phyloP scores from a whole-genome alignment of 768 basidiomycete species.

The Pseudohyphozyma bogoriensis region DNA sequence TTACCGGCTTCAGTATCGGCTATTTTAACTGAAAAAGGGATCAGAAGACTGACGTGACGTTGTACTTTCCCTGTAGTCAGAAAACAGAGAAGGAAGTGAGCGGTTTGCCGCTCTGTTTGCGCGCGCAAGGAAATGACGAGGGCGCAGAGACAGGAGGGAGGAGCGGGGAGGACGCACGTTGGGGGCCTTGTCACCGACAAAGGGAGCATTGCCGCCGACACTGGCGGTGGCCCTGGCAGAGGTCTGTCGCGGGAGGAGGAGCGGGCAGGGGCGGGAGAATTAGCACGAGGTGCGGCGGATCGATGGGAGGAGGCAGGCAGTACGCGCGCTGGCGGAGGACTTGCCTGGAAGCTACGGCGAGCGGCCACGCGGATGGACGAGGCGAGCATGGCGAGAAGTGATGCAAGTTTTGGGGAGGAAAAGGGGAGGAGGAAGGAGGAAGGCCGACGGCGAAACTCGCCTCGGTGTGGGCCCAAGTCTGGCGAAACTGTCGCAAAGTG shows the following conservation, averaged over 20 bases:
- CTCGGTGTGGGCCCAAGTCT: neutral
- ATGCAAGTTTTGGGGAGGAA: neutral
- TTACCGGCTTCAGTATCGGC: no score
- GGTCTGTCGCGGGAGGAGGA: neutral
- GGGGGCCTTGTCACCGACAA: neutral
- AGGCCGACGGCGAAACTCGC: neutral
- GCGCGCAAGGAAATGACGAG: neutral
- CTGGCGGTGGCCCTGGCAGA: neutral
- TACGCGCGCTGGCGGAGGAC: no score
- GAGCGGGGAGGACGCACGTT: neutral
- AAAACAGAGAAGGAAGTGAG: neutral
- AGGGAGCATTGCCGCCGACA: neutral
- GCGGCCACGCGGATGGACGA: neutral
- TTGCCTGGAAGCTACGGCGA: neutral
- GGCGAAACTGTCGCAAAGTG: neutral
- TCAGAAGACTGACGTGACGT: slow-evolving; percentile 39
- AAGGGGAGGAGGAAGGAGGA: neutral
- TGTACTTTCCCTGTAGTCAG: slow-evolving; percentile 10
- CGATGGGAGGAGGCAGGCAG: no score
- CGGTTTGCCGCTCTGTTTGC: neutral
- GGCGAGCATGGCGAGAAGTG: neutral
- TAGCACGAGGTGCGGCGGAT: neutral
- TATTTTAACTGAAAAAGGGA: no score
- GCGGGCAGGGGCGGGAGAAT: neutral
- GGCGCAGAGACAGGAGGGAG: neutral